These are phyloP conservation scores for Populus hybrid DNA, from an alignment of 441 rosid genomes.

Conservation along the genomic window DNA sequence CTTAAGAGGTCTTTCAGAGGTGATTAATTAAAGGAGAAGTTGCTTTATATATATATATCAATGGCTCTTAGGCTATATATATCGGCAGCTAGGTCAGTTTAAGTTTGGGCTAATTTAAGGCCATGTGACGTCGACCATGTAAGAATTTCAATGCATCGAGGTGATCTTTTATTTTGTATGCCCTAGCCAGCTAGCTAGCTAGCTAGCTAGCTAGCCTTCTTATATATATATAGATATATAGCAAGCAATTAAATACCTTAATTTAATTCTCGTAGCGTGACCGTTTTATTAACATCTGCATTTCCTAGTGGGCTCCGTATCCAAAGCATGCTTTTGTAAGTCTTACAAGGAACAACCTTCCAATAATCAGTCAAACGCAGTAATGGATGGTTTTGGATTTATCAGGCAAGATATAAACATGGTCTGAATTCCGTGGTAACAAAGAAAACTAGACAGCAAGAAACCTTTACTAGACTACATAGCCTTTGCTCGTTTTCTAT, in stretches of 20 bases:
- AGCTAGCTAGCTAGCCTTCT: no score
- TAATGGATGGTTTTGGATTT: slow-evolving; percentile 45
- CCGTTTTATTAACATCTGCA: not conserved
- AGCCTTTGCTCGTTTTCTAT: not conserved
- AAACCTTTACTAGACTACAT: not conserved
- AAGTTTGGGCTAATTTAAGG: no score
- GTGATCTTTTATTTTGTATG: not conserved
- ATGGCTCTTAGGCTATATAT: not conserved
- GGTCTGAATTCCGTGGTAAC: slow-evolving; percentile 15
- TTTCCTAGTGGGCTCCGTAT: not conserved
- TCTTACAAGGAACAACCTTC: slow-evolving; percentile 29
- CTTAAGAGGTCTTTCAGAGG: not conserved
- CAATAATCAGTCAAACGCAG: slow-evolving; percentile 24
- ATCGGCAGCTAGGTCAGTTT: no score
- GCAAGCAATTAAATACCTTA: not conserved
- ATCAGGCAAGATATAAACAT: slow-evolving; percentile 32
- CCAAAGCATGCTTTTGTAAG: slow-evolving; percentile 30
- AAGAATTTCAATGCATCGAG: not conserved
- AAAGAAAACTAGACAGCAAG: slow-evolving; percentile 4
- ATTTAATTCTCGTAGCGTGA: not conserved
- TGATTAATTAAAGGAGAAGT: no score
- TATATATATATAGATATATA: no score
- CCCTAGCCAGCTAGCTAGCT: not conserved
- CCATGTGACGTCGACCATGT: no score
- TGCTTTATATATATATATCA: no score